These are phyloP conservation scores for Polyporus tsugae DNA, from an alignment of 1,284 basidiomycete genomes.

Conservation along the genomic window DNA sequence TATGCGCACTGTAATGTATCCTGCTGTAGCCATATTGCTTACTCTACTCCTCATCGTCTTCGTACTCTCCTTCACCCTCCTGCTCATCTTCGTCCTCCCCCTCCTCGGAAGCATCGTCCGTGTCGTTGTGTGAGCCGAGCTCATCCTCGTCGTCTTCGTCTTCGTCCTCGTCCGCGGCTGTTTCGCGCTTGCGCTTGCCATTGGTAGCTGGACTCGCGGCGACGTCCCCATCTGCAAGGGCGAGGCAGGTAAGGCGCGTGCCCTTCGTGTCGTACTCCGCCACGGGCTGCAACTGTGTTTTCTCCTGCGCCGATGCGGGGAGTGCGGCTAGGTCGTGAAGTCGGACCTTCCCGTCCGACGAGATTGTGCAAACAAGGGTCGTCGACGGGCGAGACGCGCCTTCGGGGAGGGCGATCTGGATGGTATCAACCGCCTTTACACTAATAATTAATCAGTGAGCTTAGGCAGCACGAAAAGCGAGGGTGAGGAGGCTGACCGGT, in stretches of 20 bases:
- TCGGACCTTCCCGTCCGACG: conserved; percentile 86
- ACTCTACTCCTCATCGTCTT: conserved; percentile 18
- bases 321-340: conserved; percentile 76
- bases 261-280: conserved; percentile 85
- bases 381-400: conserved; percentile 51
- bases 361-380: conserved; percentile 76
- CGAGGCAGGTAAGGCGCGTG: conserved; percentile 83
- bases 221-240: conserved; percentile 68
- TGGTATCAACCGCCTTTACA: conserved; percentile 75
- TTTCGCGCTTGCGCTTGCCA: conserved; percentile 50
- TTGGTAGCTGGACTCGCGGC: conserved; percentile 31
- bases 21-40: conserved; percentile 2
- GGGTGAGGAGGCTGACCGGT: conserved; percentile 61
- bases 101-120: conserved; percentile 13
- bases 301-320: conserved; percentile 35
- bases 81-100: conserved; percentile 25
- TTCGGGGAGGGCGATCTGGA: conserved; percentile 62
- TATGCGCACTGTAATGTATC: conserved; percentile 11
- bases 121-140: conserved; percentile 10
- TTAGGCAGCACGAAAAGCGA: conserved; percentile 7
- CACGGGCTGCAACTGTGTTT: conserved; percentile 59
- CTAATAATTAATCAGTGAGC: conserved; percentile 44
- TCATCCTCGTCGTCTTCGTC: conserved; percentile 23
- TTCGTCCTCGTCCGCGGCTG: conserved; percentile 34
- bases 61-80: conserved; percentile 28